A percentile compares a stretch with the other conserved stretches of the same genome.
phyloP scores from a whole-genome alignment of 2,329 filamentous ascomycete species.

The Penicillium griseofulvum region DNA sequence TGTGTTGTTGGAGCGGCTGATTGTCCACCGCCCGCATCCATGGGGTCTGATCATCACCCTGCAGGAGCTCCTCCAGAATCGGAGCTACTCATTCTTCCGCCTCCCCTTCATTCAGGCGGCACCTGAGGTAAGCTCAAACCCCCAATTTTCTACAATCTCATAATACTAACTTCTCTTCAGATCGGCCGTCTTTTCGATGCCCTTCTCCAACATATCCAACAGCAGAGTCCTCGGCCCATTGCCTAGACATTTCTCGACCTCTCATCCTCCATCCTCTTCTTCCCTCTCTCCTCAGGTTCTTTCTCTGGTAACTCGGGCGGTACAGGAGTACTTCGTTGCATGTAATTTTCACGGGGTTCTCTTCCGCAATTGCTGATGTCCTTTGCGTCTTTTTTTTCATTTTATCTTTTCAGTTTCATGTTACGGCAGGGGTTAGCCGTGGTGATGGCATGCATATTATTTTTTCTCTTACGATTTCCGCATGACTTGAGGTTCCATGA shows the following conservation, averaged over 20 bases:
- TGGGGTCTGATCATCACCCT: constrained; percentile 91
- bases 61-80: constrained; percentile 86
- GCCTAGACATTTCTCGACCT: constrained; percentile 24
- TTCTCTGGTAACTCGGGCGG: constrained; percentile 11
- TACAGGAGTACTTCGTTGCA: constrained; percentile 11
- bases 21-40: constrained; percentile 87
- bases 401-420: constrained; percentile 20
- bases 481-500: constrained; percentile 28
- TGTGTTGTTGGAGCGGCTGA: constrained; percentile 80
- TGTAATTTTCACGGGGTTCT: constrained; percentile 22
- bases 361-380: constrained; percentile 15
- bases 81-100: constrained; percentile 87
- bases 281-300: constrained; percentile 8
- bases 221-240: constrained; percentile 47
- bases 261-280: constrained; percentile 9
- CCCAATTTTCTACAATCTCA: not conserved
- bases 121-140: constrained; percentile 65
- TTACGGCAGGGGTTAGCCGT: constrained; percentile 24
- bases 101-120: constrained; percentile 86
- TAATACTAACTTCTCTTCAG: constrained; percentile 23
- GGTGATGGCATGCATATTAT: constrained; percentile 27
- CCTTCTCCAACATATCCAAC: constrained; percentile 47
- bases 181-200: constrained; percentile 48
- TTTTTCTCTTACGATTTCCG: constrained; percentile 24
- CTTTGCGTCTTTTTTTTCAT: constrained; percentile 18